Evolutionary conservation across 176 grass and related monocot genomes (phyloP).

Genomic region (Oryza coarctata): DNA sequence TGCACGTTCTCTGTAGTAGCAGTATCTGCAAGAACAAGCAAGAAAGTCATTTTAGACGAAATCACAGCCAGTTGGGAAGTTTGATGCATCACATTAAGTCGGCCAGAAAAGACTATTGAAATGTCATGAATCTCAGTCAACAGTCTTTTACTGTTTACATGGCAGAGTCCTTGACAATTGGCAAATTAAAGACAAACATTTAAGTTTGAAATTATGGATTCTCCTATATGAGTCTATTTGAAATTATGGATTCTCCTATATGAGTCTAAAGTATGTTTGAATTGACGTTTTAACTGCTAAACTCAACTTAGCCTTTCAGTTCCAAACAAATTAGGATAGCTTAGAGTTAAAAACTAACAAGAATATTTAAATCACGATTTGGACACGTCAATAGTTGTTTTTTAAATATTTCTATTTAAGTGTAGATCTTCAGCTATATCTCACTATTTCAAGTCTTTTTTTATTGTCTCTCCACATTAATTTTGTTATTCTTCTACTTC

Average conservation of each 20-base stretch:
- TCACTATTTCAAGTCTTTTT: too few relatives aligned
- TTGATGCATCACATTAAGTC: background rate
- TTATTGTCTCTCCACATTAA: too few relatives aligned
- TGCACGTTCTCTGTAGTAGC: background rate
- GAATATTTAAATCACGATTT: too few relatives aligned
- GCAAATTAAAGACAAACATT: background rate
- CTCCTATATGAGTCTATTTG: background rate
- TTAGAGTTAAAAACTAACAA: too few relatives aligned
- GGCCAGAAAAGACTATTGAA: background rate
- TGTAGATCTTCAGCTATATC: too few relatives aligned
- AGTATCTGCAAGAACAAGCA: conserved; percentile 10
- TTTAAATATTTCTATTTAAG: too few relatives aligned
- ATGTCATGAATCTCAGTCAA: background rate
- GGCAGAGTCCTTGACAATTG: too few relatives aligned
- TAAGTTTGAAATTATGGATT: background rate
- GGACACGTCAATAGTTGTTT: too few relatives aligned
- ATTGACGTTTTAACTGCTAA: too few relatives aligned
- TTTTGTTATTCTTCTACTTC: too few relatives aligned
- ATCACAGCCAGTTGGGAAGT: background rate
- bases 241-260: background rate
- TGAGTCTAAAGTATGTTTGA: background rate
- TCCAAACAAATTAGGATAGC: too few relatives aligned
- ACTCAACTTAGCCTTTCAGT: too few relatives aligned
- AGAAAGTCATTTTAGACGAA: background rate
- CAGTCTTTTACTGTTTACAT: background rate